These are phyloP conservation scores for Colletotrichum paranaense DNA, from an alignment of 2,329 filamentous ascomycete species.

Conservation along the genomic window DNA sequence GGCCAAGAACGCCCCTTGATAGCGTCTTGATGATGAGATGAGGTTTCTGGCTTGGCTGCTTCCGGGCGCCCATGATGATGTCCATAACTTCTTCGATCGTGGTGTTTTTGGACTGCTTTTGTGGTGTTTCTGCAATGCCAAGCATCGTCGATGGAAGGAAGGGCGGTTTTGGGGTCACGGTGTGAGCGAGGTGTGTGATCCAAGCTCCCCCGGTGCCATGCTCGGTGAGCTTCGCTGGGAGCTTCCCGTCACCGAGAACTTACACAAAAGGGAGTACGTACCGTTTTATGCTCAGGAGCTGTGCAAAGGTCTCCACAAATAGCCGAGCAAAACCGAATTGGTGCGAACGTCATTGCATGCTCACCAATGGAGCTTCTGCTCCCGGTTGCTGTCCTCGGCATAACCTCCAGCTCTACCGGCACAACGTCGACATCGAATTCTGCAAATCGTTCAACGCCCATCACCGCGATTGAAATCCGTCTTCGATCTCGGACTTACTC, in stretches of 20 bases:
- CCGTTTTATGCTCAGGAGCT: background rate
- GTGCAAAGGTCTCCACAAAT: conserved; percentile 13
- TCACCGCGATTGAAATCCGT: background rate
- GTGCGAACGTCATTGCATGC: conserved; percentile 29
- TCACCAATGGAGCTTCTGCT: conserved; percentile 23
- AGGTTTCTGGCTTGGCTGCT: conserved; percentile 12
- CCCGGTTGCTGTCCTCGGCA: conserved; percentile 4
- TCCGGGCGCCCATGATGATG: background rate
- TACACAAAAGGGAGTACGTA: background rate
- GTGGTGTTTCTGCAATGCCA: background rate
- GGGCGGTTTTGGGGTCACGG: background rate
- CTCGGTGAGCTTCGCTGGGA: conserved; percentile 12
- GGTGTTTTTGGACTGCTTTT: background rate
- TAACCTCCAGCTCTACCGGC: background rate
- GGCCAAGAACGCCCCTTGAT: conserved; percentile 12
- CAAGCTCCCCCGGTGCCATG: conserved; percentile 5
- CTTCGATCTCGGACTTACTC: background rate
- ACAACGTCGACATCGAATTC: background rate
- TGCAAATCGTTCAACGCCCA: background rate
- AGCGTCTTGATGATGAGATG: background rate
- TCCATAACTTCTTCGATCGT: background rate
- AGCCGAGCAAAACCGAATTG: conserved; percentile 30
- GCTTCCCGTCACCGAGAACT: background rate
- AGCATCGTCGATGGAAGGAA: conserved; percentile 5
- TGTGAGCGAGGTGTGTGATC: background rate